Evolutionary conservation across 1,284 basidiomycete genomes (phyloP), one percentile per base, ranked within the genome.

Genomic region (Irpex sp.): DNA sequence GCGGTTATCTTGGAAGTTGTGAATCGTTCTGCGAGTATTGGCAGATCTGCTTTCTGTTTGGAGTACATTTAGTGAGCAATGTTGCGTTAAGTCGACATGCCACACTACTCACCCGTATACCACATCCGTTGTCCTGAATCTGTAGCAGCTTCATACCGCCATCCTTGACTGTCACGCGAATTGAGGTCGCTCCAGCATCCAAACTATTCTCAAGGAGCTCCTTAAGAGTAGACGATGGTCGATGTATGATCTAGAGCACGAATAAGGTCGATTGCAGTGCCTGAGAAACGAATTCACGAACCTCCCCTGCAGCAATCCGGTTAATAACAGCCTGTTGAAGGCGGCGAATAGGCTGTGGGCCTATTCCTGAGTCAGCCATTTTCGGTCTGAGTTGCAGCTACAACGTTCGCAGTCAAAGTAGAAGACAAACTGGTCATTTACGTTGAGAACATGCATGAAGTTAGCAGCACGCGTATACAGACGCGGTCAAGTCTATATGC

Each of bases 101-200:
- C 26, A 19, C 4, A 6, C 5, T 11, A 62, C 85, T 70, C 68
- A 95, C 94, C 53, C 90, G 84, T 69, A 99, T 97, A 1, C 97
- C 97, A 73, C 86, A 93, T 0, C 97, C 97, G 71, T 99, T 98
- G 74, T 99, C 97, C 70, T 95, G 93, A 60, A 99, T 97, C 76
- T 98, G 95, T 31, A 99, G 83, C 55, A 96, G 79, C 75, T 97
- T 99, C 79, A 99, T 79, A 0, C 97, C 97, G 1, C 97, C 97
- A 63, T 99, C 97, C 75, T 97, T 98, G 68, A 97, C 84, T 0
- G 89, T 93, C 60, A 99, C 81, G 56, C 90, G 89, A 70, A 99
- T 95, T 0, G 88, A 87, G 0, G 92, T 97, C 33, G 95, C 82
- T 1, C 93, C 92, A 0, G 97, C 97, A 77, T 99, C 97, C 36